phyloP scores from a whole-genome alignment of 2,329 filamentous ascomycete species.

The Polytolypa hystricis region DNA sequence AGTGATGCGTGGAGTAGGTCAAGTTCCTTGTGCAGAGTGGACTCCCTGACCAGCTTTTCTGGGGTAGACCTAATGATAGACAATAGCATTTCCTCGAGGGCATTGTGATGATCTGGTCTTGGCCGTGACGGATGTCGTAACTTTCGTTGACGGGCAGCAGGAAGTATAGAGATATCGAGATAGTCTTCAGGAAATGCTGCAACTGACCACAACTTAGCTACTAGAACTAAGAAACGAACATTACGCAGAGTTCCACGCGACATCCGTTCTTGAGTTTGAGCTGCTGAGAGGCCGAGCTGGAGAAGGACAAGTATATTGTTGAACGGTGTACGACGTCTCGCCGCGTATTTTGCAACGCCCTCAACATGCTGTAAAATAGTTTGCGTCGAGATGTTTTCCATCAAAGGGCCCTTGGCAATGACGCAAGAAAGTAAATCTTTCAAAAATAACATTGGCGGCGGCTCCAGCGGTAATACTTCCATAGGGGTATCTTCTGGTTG shows the following conservation, averaged over 20 bases:
- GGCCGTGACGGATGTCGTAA: conserved; percentile 2
- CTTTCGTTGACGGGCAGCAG: neutral
- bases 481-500: neutral
- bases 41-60: neutral
- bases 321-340: neutral
- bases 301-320: conserved; percentile 6
- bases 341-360: neutral
- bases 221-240: neutral
- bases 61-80: neutral
- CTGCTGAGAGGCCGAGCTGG: neutral
- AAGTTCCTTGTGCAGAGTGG: neutral
- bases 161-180: neutral
- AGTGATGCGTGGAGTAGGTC: neutral
- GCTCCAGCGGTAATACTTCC: neutral
- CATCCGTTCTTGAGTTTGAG: neutral
- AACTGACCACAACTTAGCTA: conserved; percentile 6
- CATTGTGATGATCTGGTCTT: neutral
- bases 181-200: neutral
- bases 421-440: conserved; percentile 5
- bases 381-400: neutral
- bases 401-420: neutral
- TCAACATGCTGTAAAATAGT: neutral
- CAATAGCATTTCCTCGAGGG: conserved; percentile 4
- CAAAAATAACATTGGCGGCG: conserved; percentile 5
- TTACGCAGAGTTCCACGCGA: neutral